Evolutionary conservation across 495 filamentous ascomycete species (phyloP), one percentile per base, ranked within the genome.

Genomic region (Aspergillus bertholletiae): DNA sequence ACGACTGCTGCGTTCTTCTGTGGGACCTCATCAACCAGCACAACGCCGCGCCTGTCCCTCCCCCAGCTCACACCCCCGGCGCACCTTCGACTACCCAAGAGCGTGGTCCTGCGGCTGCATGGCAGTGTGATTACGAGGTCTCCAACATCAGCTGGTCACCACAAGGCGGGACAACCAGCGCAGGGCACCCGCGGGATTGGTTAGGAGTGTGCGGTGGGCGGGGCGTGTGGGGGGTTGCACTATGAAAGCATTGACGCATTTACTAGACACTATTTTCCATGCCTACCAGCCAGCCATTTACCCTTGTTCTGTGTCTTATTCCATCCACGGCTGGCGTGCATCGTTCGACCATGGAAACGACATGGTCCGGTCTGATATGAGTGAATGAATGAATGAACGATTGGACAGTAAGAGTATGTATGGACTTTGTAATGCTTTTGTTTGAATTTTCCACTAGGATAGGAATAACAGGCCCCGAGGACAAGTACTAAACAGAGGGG

Each of bases 51-150:
- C 76, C 79, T 11, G 70, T 79, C 1, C 52, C 75, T 13, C 66
- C 74, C 18, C 56, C 63, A 35, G 47, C 51, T 11, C 62, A 64
- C 24, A 70, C 54, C 37, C 72, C 72, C 7, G 73, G 64, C 9
- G 61, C 73, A 17, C 74, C 62, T 54, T 60, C 66, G 11, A 68
- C 66, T 34, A 74, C 72, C 27, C 69, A 64, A 11, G 75, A 71
- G 55, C 73, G 88, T 49, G 87, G 81, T 12, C 93, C 93, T 0
- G 82, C 89, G 4, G 89, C 89, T 5, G 85, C 81, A 53, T 99
- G 95, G 95, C 84, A 88, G 63, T 97, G 94, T 62, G 94, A 97
- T 54, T 96, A 96, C 60, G 94, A 99, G 74, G 88, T 99, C 22
- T 88, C 87, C 9, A 97, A 97, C 69, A 80, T 97, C 28, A 92